Conservation (phyloP, 176 grass and related monocot species). For the Avena atlantica region DNA sequence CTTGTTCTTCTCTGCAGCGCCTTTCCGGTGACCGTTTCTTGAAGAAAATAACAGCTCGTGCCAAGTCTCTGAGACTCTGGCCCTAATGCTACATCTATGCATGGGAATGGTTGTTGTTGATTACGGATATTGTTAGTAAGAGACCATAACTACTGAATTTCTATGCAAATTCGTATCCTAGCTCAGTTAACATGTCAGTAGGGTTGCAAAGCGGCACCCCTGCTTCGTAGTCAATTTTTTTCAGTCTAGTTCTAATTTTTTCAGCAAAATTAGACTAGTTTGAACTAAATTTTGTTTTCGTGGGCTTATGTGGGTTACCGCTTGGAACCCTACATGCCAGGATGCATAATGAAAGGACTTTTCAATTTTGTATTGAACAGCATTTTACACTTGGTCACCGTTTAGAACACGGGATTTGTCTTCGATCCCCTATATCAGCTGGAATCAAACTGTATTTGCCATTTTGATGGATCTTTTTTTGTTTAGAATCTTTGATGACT, state of each 20-base stretch:
- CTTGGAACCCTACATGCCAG: too few relatives aligned
- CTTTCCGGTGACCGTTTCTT: constrained; percentile 47
- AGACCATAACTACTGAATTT: neutral
- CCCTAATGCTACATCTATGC: neutral
- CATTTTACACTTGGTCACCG: neutral
- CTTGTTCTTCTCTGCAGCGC: constrained; percentile 37
- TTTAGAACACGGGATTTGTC: constrained; percentile 3
- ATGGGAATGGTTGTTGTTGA: neutral
- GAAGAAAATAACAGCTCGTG: constrained; percentile 22
- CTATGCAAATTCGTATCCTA: neutral
- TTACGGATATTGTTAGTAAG: neutral
- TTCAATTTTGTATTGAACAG: neutral
- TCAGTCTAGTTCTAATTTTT: too few relatives aligned
- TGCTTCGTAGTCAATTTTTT: too few relatives aligned
- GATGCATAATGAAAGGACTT: neutral
- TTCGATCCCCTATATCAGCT: neutral
- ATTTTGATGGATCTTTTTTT: neutral
- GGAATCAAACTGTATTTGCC: neutral
- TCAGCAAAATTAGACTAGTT: too few relatives aligned
- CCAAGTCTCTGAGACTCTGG: neutral
- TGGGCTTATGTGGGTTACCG: too few relatives aligned
- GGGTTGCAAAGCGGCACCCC: neutral
- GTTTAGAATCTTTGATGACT: neutral
- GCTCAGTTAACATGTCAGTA: neutral
- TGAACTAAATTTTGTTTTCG: too few relatives aligned